Conservation (phyloP, 1,284 basidiomycete species). For the Puccinia coronata region DNA sequence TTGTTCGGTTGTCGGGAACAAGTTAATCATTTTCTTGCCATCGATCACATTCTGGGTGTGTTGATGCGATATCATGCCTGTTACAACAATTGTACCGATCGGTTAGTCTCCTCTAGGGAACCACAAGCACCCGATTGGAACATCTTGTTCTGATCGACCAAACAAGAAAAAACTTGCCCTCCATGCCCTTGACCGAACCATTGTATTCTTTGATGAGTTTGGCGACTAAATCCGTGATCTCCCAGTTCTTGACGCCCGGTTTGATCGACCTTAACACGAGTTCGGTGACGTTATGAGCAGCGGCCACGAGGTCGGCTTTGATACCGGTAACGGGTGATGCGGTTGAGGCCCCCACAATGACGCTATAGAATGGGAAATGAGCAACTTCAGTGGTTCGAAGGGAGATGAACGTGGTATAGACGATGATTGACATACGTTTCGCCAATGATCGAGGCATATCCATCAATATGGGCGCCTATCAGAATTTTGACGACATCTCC, state of each 20-base stretch:
- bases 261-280: conserved; percentile 65
- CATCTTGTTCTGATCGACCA: background rate
- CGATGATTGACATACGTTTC: conserved; percentile 67
- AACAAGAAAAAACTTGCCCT: conserved; percentile 20
- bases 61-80: conserved; percentile 77
- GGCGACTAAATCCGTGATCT: conserved; percentile 81
- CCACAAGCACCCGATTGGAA: background rate
- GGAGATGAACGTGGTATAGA: background rate
- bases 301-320: conserved; percentile 85
- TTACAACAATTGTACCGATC: background rate
- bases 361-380: conserved; percentile 51
- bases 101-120: background rate
- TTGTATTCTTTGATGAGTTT: conserved; percentile 64
- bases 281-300: conserved; percentile 89
- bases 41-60: conserved; percentile 92
- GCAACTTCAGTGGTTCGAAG: background rate
- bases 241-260: conserved; percentile 83
- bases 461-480: conserved; percentile 95
- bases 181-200: conserved; percentile 49
- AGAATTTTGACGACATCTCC: conserved; percentile 95
- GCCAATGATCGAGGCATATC: conserved; percentile 78
- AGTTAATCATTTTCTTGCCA: conserved; percentile 91
- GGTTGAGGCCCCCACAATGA: conserved; percentile 76
- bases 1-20: conserved; percentile 81
- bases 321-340: conserved; percentile 76